Percentiles rank a stretch among this genome's conserved stretches.
phyloP scores from a whole-genome alignment of 2,329 filamentous ascomycete species.

The Onygena corvina region DNA sequence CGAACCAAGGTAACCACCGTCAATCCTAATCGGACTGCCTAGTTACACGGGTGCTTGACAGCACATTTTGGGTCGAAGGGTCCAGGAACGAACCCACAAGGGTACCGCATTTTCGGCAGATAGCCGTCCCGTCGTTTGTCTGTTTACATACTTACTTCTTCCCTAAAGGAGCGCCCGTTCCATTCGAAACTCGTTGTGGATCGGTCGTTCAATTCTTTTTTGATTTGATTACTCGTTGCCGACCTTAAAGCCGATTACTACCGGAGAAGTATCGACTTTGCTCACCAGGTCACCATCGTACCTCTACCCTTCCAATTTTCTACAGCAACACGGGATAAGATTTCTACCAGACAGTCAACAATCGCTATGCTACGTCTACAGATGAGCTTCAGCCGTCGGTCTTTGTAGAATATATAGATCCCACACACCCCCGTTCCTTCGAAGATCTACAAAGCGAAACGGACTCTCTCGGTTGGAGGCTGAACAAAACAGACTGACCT shows the following conservation, averaged over 20 bases:
- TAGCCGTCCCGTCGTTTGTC: neutral
- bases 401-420: slow-evolving; percentile 3
- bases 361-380: slow-evolving; percentile 2
- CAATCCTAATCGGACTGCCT: neutral
- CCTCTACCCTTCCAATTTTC: neutral
- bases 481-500: neutral
- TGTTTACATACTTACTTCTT: neutral
- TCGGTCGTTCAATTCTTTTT: neutral
- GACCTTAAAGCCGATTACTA: neutral
- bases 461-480: neutral
- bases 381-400: neutral
- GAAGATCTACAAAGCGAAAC: neutral
- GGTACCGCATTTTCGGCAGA: neutral
- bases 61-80: slow-evolving; percentile 1
- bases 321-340: neutral
- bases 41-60: slow-evolving; percentile 3
- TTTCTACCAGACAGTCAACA: neutral
- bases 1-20: slow-evolving; percentile 1
- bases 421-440: neutral
- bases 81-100: slow-evolving; percentile 1
- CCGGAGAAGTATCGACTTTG: neutral
- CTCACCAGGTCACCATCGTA: neutral
- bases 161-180: neutral
- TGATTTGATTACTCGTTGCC: neutral
- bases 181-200: neutral